A percentile compares a stretch with the other conserved stretches of the same genome.
These are phyloP conservation scores for Grosmannia serpens DNA, from an alignment of 2,329 filamentous ascomycete species.

Conservation along the genomic window DNA sequence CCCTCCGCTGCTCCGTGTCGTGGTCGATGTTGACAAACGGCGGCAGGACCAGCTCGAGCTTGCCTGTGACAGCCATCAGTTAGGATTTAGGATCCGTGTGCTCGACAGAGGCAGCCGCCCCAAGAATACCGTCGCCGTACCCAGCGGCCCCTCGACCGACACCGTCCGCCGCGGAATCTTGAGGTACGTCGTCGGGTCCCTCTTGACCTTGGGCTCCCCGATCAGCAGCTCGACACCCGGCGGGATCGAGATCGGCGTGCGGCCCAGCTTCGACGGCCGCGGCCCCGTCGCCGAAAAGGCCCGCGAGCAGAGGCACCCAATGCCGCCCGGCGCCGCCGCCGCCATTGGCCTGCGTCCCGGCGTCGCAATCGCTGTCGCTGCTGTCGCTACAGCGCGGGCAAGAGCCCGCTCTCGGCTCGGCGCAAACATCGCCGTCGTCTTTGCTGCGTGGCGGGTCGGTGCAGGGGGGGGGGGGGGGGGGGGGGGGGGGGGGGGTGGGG, in stretches of 20 bases:
- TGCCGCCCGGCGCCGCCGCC: not conserved
- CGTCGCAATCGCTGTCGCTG: constrained; percentile 24
- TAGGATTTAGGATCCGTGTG: too few relatives aligned
- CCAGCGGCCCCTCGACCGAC: constrained; percentile 70
- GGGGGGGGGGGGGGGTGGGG: too few relatives aligned
- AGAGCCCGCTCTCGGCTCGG: constrained; percentile 18
- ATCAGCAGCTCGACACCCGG: constrained; percentile 70
- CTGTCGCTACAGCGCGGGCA: constrained; percentile 42
- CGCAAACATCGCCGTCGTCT: constrained; percentile 7
- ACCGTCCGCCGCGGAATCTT: constrained; percentile 54
- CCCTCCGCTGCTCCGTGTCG: constrained; percentile 51
- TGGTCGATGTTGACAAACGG: constrained; percentile 63
- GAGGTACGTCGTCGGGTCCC: constrained; percentile 47
- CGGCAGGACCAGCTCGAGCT: constrained; percentile 68
- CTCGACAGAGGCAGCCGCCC: constrained; percentile 7
- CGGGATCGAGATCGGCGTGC: constrained; percentile 68
- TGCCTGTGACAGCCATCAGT: constrained; percentile 34
- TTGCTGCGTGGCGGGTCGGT: not conserved
- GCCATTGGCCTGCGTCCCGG: not conserved
- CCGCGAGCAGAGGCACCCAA: not conserved
- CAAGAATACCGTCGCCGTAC: too few relatives aligned
- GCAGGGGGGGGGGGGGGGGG: too few relatives aligned
- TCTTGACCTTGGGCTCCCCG: constrained; percentile 45
- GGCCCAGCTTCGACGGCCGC: constrained; percentile 72
- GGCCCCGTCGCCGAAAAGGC: constrained; percentile 60